Evolutionary conservation across 1,139 yeast genomes (phyloP).

Genomic region (Saccharomyces hybrid): DNA sequence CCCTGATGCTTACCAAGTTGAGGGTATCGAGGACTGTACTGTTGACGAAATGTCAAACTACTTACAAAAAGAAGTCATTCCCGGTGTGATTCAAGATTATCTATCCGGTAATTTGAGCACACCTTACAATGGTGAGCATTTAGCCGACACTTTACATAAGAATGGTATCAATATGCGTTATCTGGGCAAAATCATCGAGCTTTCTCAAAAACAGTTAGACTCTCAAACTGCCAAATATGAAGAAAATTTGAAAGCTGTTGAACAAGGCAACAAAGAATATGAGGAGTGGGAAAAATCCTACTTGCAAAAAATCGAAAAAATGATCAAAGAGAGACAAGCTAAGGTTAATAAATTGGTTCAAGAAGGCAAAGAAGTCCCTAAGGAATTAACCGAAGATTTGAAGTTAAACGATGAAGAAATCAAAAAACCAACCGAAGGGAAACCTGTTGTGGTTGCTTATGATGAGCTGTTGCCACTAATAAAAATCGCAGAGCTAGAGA

Average conservation of each 20-base stretch:
- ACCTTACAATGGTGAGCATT: slow-evolving; percentile 77
- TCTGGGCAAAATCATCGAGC: slow-evolving; percentile 48
- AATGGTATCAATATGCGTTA: slow-evolving; percentile 87
- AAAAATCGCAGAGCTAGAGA: slow-evolving; percentile 52
- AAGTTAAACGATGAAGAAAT: slow-evolving; percentile 34
- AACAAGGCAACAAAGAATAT: slow-evolving; percentile 32
- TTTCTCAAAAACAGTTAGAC: slow-evolving; percentile 25
- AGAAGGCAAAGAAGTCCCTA: slow-evolving; percentile 33
- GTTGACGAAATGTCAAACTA: slow-evolving; percentile 65
- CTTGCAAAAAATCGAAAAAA: slow-evolving; percentile 33
- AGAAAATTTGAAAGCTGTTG: slow-evolving; percentile 25
- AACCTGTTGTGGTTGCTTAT: slow-evolving; percentile 25
- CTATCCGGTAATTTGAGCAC: slow-evolving; percentile 43
- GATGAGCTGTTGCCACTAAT: slow-evolving; percentile 41
- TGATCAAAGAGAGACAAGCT: slow-evolving; percentile 37
- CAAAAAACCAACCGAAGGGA: slow-evolving; percentile 33
- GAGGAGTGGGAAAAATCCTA: slow-evolving; percentile 32
- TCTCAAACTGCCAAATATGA: slow-evolving; percentile 24
- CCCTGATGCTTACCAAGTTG: slow-evolving; percentile 66
- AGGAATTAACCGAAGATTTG: slow-evolving; percentile 31
- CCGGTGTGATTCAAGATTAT: slow-evolving; percentile 50
- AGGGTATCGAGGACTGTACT: slow-evolving; percentile 48
- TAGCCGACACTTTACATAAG: slow-evolving; percentile 62
- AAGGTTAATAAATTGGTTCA: slow-evolving; percentile 33
- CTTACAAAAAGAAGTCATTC: slow-evolving; percentile 52